Evolutionary conservation across 2,329 filamentous ascomycete species (phyloP), one percentile per base, ranked within the genome.

Genomic region (Nigrospora oryzae): DNA sequence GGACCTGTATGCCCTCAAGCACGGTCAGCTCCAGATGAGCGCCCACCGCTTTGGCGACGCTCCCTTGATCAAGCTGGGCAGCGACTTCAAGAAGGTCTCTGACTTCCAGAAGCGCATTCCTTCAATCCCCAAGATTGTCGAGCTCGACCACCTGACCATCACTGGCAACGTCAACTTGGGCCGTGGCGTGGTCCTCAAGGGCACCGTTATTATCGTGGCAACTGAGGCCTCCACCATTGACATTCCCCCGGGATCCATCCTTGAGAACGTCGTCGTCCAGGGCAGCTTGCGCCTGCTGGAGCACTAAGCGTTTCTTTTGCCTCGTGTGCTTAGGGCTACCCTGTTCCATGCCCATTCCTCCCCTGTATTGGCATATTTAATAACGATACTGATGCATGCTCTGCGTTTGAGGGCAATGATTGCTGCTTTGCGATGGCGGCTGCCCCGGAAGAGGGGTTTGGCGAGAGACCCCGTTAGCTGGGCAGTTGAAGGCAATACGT

Each of bases 31-130:
- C 54, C 81, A 96, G 64, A 95, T 98, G 73, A 95, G 95, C 78
- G 83, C 89, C 55, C 90, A 84, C 75, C 89, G 93, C 56, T 97
- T 98, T 68, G 93, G 93, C 54, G 90, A 93, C 56, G 91, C 93
- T 40, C 93, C 93, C 46, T 79, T 98, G 56, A 98, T 98, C 79
- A 98, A 98, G 85, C 86, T 98, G 44, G 93, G 93, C 58, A 83
- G 83, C 61, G 93, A 98, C 78, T 98, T 98, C 83, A 98, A 98
- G 86, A 98, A 98, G 83, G 93, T 98, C 35, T 97, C 91, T 1
- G 93, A 89, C 74, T 94, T 94, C 79, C 84, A 89, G 73, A 84
- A 88, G 69, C 84, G 84, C 63, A 90, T 94, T 56, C 77, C 85
- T 11, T 89, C 84, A 52, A 94, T 94, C 59, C 88, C 88, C 62